These are phyloP conservation scores for Hordeum pubiflorum DNA, from an alignment of 202 grass and related monocot genomes.

Conservation along the genomic window DNA sequence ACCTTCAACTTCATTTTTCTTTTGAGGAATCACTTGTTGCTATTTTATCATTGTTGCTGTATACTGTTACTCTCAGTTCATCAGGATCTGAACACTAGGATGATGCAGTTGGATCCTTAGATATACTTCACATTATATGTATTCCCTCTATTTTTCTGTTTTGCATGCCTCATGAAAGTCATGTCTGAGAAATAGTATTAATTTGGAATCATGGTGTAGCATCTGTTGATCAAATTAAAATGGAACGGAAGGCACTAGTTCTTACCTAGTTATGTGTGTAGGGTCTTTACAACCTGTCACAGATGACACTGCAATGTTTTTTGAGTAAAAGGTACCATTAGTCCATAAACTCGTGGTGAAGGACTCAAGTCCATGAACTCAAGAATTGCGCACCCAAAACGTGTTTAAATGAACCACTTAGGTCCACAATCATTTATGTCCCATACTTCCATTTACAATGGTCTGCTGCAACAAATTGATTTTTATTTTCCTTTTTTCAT, in stretches of 20 bases:
- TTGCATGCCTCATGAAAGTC: background rate
- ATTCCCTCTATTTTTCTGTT: conserved; percentile 18
- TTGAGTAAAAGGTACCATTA: background rate
- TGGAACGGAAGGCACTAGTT: background rate
- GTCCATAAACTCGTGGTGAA: no score
- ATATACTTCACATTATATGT: background rate
- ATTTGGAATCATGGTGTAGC: background rate
- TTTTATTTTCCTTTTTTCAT: background rate
- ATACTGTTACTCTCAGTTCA: conserved; percentile 1
- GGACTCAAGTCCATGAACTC: no score
- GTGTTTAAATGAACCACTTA: no score
- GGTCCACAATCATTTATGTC: background rate
- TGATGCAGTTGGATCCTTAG: conserved; percentile 15
- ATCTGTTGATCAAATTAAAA: conserved; percentile 11
- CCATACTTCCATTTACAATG: background rate
- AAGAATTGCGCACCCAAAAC: no score
- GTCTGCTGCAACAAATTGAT: background rate
- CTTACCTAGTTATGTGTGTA: background rate
- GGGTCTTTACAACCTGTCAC: background rate
- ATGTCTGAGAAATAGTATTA: background rate
- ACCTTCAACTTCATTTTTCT: background rate
- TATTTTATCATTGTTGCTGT: background rate
- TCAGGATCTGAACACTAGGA: conserved; percentile 18
- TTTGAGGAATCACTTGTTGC: background rate
- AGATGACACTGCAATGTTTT: conserved; percentile 1